Percentiles rank a stretch among this genome's conserved stretches.
These are phyloP conservation scores for Fusarium ambrosium DNA, from an alignment of 2,329 filamentous ascomycete species.

Conservation along the genomic window DNA sequence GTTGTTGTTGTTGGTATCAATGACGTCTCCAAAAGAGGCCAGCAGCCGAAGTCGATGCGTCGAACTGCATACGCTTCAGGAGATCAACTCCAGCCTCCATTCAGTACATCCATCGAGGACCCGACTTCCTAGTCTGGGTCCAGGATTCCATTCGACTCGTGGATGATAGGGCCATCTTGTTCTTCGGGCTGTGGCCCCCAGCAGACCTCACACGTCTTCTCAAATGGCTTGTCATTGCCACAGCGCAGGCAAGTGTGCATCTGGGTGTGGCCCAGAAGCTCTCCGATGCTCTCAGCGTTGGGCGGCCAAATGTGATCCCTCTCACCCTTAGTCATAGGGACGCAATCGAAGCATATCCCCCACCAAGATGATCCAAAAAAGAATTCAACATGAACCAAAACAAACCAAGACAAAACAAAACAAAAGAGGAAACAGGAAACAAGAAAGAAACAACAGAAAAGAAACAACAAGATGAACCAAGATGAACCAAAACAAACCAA, in stretches of 20 bases:
- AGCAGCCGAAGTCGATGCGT: not conserved
- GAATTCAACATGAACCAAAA: not conserved
- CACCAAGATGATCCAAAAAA: not conserved
- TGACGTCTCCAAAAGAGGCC: not conserved
- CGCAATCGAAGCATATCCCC: not conserved
- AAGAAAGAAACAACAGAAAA: not conserved
- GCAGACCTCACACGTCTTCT: not conserved
- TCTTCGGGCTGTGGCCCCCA: not conserved
- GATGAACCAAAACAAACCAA: not conserved
- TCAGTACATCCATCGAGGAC: not conserved
- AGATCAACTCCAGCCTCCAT: no score
- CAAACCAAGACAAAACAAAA: not conserved
- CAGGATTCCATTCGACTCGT: not conserved
- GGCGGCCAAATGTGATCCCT: not conserved
- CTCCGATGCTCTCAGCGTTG: not conserved
- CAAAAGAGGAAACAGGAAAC: not conserved
- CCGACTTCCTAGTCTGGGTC: not conserved
- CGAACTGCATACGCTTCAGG: no score
- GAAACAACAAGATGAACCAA: not conserved
- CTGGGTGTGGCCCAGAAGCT: not conserved
- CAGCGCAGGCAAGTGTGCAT: not conserved
- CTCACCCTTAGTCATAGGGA: not conserved
- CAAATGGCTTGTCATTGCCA: not conserved
- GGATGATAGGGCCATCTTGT: rapidly evolving
- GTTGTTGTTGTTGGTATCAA: not conserved